These are phyloP conservation scores for Cladosporium sp. DNA, from an alignment of 2,329 filamentous ascomycete species.

Conservation along the genomic window DNA sequence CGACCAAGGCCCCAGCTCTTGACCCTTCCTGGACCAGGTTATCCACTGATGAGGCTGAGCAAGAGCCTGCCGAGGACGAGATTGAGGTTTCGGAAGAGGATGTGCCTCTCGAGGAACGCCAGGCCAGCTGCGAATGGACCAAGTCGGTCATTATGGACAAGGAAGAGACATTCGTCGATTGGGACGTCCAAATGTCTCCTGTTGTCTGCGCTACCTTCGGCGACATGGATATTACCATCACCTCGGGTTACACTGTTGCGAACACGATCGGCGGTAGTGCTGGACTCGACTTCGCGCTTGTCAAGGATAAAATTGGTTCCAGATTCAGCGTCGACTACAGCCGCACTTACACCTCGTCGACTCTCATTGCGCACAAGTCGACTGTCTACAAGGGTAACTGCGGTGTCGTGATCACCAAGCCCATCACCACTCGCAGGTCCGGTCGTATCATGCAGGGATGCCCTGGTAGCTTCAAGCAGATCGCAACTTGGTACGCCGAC, in stretches of 20 bases:
- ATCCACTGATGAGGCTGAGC: background rate
- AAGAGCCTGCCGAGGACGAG: background rate
- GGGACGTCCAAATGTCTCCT: slow-evolving; percentile 26
- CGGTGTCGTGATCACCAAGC: slow-evolving; percentile 25
- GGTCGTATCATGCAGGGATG: slow-evolving; percentile 25
- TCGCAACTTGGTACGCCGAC: slow-evolving; percentile 27
- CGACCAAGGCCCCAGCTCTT: background rate
- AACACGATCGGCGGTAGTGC: background rate
- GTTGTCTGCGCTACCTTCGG: slow-evolving; percentile 19
- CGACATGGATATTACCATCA: slow-evolving; percentile 20
- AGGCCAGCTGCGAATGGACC: background rate
- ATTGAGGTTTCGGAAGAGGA: background rate
- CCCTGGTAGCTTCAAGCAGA: slow-evolving; percentile 21
- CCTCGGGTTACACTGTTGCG: slow-evolving; percentile 19
- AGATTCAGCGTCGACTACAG: slow-evolving; percentile 17
- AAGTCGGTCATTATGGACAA: background rate
- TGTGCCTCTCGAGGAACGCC: background rate
- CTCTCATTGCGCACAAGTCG: slow-evolving; percentile 21
- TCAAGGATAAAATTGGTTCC: background rate
- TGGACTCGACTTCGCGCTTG: slow-evolving; percentile 1
- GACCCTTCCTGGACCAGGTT: background rate
- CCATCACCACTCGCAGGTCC: slow-evolving; percentile 26
- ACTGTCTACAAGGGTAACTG: slow-evolving; percentile 21
- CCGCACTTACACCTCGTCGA: slow-evolving; percentile 17
- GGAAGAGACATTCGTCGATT: slow-evolving; percentile 23